Evolutionary conservation across 2,329 filamentous ascomycete species (phyloP).

Genomic region (Claviceps humidiphila): DNA sequence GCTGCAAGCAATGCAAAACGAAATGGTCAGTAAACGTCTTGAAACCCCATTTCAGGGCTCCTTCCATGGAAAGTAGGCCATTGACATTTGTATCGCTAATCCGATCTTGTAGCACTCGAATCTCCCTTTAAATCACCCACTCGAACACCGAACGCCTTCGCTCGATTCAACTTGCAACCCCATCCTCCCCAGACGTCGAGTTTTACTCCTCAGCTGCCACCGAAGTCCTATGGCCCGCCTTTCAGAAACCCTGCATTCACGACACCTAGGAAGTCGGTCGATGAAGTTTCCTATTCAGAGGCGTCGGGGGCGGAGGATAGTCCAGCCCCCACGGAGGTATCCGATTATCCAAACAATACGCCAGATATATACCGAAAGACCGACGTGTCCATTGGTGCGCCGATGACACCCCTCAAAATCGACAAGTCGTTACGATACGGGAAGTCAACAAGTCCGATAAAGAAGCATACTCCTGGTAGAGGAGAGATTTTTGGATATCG

Average conservation of each 20-base stretch:
- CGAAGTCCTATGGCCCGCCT: conserved; percentile 31
- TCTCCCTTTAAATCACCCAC: conserved; percentile 23
- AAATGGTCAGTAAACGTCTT: conserved; percentile 25
- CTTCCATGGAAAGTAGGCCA: background rate
- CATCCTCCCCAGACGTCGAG: conserved; percentile 29
- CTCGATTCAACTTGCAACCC: conserved; percentile 20
- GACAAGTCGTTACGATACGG: conserved; percentile 33
- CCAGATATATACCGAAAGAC: conserved; percentile 36
- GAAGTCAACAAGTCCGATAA: conserved; percentile 24
- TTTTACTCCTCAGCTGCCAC: conserved; percentile 31
- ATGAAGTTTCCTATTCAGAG: conserved; percentile 40
- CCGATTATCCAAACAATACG: conserved; percentile 37
- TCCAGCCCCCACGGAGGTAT: conserved; percentile 43
- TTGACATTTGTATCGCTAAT: conserved; percentile 10
- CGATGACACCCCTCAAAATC: conserved; percentile 33
- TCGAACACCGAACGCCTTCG: conserved; percentile 22
- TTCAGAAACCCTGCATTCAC: conserved; percentile 54
- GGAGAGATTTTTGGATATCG: conserved; percentile 47
- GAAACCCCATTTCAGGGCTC: background rate
- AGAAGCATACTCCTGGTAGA: conserved; percentile 38
- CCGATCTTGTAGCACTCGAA: conserved; percentile 19
- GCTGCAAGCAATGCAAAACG: conserved; percentile 28
- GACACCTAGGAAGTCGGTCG: conserved; percentile 45
- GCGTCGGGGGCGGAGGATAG: conserved; percentile 46
- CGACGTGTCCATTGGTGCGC: conserved; percentile 27